Conservation (phyloP, 176 grass and related monocot species). For the Musa schizocarpa region DNA sequence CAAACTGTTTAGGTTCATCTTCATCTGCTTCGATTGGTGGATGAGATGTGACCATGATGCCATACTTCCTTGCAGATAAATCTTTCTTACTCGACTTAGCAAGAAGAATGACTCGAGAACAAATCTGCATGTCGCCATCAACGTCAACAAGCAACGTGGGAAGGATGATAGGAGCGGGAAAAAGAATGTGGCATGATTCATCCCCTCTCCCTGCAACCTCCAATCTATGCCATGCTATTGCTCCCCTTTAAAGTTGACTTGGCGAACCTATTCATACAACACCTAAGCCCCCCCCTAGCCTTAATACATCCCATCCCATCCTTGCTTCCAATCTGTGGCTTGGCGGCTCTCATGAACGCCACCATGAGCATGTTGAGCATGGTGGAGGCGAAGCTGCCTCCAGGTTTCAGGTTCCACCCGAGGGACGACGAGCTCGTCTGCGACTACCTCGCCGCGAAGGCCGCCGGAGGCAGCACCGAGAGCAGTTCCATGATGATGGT, state of each 20-base stretch:
- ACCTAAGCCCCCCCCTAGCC: not conserved
- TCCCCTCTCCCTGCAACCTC: too few relatives aligned
- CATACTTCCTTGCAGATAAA: too few relatives aligned
- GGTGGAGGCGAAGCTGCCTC: conserved; percentile 83
- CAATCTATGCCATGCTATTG: too few relatives aligned
- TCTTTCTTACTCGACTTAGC: too few relatives aligned
- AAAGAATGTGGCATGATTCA: too few relatives aligned
- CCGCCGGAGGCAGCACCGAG: conserved; percentile 20
- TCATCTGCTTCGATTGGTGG: not conserved
- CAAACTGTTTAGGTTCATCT: not conserved
- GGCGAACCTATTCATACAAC: not conserved
- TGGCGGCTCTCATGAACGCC: not conserved
- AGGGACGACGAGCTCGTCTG: conserved; percentile 93
- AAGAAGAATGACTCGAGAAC: too few relatives aligned
- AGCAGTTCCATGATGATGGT: conserved; percentile 42
- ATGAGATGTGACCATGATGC: not conserved
- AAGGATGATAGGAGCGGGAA: not conserved
- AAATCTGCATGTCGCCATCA: too few relatives aligned
- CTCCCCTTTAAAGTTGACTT: not conserved
- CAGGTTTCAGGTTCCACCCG: conserved; percentile 92
- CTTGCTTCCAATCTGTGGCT: not conserved
- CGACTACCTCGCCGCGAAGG: conserved; percentile 67
- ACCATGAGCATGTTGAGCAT: conserved; percentile 80
- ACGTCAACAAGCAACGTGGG: too few relatives aligned
- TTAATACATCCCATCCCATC: too few relatives aligned